Evolutionary conservation across 495 filamentous ascomycete species (phyloP).

Genomic region (Cudoniella acicularis): DNA sequence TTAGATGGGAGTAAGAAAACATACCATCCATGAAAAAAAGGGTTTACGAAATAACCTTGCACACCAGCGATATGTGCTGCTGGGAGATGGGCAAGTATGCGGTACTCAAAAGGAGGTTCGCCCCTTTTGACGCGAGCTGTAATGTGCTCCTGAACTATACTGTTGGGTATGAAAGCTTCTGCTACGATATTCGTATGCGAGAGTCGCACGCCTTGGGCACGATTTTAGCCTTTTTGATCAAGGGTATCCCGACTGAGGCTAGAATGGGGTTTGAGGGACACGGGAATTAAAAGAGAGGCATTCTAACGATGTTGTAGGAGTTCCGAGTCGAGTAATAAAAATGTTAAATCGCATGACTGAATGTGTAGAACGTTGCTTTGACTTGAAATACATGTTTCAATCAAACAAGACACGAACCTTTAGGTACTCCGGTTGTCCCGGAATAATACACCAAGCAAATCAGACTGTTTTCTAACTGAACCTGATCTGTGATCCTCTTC

Average conservation of each 20-base stretch:
- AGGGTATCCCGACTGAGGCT: too few relatives aligned
- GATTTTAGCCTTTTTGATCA: not conserved
- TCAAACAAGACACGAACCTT: conserved; percentile 5
- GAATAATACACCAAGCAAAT: conserved; percentile 71
- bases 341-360: not conserved
- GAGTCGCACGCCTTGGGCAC: conserved; percentile 58
- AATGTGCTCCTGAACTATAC: conserved; percentile 44
- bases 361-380: not conserved
- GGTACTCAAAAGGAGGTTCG: conserved; percentile 26
- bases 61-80: conserved; percentile 47
- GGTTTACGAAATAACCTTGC: conserved; percentile 55
- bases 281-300: not conserved
- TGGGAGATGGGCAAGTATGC: conserved; percentile 49
- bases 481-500: conserved; percentile 37
- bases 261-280: not conserved
- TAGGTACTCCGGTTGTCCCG: conserved; percentile 32
- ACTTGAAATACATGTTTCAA: not conserved
- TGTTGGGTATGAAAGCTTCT: conserved; percentile 35
- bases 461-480: conserved; percentile 45
- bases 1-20: not conserved
- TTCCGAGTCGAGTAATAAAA: not conserved
- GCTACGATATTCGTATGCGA: conserved; percentile 73
- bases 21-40: conserved; percentile 62
- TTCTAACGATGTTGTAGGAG: not conserved
- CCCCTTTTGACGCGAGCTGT: conserved; percentile 45